Evolutionary conservation across 2,329 filamentous ascomycete species (phyloP), one percentile per base, ranked within the genome.

Genomic region (Tolypocladium sp.): DNA sequence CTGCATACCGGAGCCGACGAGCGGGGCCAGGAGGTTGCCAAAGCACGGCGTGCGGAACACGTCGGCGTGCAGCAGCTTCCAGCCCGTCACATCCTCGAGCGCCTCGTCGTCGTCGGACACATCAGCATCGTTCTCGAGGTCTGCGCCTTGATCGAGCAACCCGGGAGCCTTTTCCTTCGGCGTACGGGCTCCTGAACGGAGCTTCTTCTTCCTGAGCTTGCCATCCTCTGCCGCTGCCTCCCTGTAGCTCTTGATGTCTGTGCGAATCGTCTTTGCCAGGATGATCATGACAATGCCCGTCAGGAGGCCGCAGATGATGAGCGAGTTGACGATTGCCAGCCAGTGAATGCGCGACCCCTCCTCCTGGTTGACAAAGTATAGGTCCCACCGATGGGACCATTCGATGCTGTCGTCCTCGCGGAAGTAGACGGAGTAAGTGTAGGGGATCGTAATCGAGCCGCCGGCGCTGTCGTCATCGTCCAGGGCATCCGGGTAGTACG

Each of bases 381-480:
- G 77, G 67, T 95, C 90, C 91, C 92, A 96, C 58, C 91, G 84
- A 65, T 87, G 90, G 59, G 81, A 79, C 92, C 92, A 96, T 63
- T 94, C 90, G 56, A 95, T 78, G 25, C 81, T 84, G 49, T 87
- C 83, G 62, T 95, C 90, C 70, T 95, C 89, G 57, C 90, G 86
- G 76, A 92, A 96, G 73, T 94, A 95, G 17, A 96, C 88, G 3
- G 91, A 93, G 74, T 96, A 96, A 0, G 90, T 90, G 73, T 92
- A 95, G 0, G 91, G 90, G 57, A 96, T 87, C 2, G 81, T 85
- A 56, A 94, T 72, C 2, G 79, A 90, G 17, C 84, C 83, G 33
- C 82, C 82, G 60, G 89, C 86, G 49, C 87, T 83, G 49, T 79
- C 76, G 41, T 81, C 79, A 44, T 79, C 77, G 59, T 83, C 76